A percentile compares a stretch with the other conserved stretches of the same genome.
Conservation (phyloP, 768 basidiomycete genomes). For the Tylopilus vinaceipallidus region DNA sequence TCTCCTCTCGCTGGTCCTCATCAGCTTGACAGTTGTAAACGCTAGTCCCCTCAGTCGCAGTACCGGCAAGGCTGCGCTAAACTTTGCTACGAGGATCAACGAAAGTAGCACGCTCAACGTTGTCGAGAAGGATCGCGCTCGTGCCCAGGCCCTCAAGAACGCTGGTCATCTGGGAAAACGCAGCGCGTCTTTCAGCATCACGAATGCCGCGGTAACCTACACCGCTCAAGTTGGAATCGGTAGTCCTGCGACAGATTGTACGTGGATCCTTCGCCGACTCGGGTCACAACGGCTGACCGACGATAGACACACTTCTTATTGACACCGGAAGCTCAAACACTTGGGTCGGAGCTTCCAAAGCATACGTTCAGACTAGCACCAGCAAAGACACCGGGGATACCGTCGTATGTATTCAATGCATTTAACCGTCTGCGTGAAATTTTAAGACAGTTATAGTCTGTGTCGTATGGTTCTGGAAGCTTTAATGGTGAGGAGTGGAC, state of each 20-base stretch:
- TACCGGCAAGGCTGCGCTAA: constrained; percentile 13
- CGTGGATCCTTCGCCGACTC: neutral
- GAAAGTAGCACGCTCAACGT: constrained; percentile 8
- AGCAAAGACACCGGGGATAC: constrained; percentile 21
- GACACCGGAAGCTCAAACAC: constrained; percentile 31
- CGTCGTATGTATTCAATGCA: neutral
- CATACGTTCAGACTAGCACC: constrained; percentile 28
- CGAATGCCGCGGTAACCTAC: constrained; percentile 25
- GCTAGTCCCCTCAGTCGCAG: constrained; percentile 15
- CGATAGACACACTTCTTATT: constrained; percentile 24
- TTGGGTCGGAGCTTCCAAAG: constrained; percentile 28
- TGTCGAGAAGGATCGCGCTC: constrained; percentile 4
- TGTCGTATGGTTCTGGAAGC: constrained; percentile 3
- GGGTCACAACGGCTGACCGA: neutral
- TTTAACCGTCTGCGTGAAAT: neutral
- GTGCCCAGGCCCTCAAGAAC: constrained; percentile 2
- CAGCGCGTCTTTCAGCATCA: constrained; percentile 3
- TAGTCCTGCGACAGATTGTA: constrained; percentile 17
- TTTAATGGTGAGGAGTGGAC: constrained; percentile 11
- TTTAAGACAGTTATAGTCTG: neutral
- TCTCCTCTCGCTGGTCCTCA: constrained; percentile 14
- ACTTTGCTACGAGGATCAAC: constrained; percentile 17
- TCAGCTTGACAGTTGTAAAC: constrained; percentile 10
- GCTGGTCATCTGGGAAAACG: constrained; percentile 30
- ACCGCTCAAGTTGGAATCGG: constrained; percentile 26